Conservation (phyloP, 148 eudicot genomes). For the Rhododendron griersonianum region DNA sequence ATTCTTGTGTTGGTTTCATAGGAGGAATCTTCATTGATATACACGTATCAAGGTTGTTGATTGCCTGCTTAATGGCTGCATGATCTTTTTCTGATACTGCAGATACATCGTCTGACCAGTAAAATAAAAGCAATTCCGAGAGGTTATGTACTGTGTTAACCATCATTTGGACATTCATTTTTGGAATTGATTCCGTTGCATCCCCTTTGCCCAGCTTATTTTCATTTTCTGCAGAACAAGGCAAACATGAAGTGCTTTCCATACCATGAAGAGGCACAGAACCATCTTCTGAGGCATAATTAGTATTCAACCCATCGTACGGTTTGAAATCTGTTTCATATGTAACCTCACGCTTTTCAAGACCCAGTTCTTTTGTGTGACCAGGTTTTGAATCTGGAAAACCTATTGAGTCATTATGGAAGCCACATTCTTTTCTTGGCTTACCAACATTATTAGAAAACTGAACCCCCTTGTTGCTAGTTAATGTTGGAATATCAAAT, state of each 20-base stretch:
- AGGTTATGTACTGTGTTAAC: constrained; percentile 54
- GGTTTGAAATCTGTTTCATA: constrained; percentile 12
- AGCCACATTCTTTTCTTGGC: constrained; percentile 19
- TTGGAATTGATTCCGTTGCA: constrained; percentile 22
- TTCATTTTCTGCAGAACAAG: constrained; percentile 31
- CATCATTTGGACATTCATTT: constrained; percentile 44
- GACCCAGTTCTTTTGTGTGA: constrained; percentile 12
- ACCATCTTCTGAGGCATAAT: constrained; percentile 21
- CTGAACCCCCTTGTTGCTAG: constrained; percentile 24
- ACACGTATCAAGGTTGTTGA: constrained; percentile 60
- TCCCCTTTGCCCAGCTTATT: constrained; percentile 11
- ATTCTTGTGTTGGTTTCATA: constrained; percentile 16
- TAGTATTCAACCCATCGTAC: constrained; percentile 10
- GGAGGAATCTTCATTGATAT: constrained; percentile 26
- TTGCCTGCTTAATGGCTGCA: constrained; percentile 35
- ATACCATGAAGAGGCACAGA: constrained; percentile 18
- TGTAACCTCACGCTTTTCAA: constrained; percentile 17
- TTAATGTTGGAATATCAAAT: constrained; percentile 21
- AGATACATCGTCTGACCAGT: constrained; percentile 34
- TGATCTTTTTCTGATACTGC: constrained; percentile 32
- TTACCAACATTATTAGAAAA: constrained; percentile 17
- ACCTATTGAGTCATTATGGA: constrained; percentile 18
- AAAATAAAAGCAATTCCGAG: constrained; percentile 53
- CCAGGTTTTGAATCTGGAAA: constrained; percentile 19
- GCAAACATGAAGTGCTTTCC: constrained; percentile 24